phyloP scores from a whole-genome alignment of 345 rosid species.

The Barbarea vulgaris region DNA sequence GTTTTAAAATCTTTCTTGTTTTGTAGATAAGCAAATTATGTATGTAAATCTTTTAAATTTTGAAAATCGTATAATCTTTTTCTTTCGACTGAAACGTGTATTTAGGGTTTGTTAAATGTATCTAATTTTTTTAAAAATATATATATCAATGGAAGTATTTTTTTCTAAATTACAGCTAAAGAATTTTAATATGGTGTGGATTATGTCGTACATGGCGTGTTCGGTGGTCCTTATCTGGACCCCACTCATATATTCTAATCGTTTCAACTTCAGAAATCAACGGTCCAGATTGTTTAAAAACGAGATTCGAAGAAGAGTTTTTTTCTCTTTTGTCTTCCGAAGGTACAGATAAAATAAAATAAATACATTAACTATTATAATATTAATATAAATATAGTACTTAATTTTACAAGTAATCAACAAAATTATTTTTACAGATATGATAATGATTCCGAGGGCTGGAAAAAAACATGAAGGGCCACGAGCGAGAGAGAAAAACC shows the following conservation, averaged over 20 bases:
- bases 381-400: background rate
- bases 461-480: conserved; percentile 29
- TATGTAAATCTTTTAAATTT: background rate
- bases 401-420: background rate
- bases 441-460: conserved; percentile 9
- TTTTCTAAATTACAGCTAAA: background rate
- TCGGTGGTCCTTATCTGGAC: conserved; percentile 36
- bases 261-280: conserved; percentile 1
- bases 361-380: background rate
- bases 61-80: too few species aligned
- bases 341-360: background rate
- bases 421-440: background rate
- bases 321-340: background rate
- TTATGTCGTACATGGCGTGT: conserved; percentile 29
- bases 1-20: too few species aligned
- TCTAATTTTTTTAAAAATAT: too few species aligned
- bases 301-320: background rate
- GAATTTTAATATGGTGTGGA: background rate
- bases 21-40: too few species aligned
- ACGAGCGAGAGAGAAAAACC: conserved; percentile 21
- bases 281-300: conserved; percentile 11
- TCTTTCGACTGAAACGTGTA: background rate
- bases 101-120: background rate
- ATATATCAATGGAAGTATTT: background rate
- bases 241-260: conserved; percentile 15